Conservation (phyloP, 805 yeast species). For the Yarrowia yakushimensis region DNA sequence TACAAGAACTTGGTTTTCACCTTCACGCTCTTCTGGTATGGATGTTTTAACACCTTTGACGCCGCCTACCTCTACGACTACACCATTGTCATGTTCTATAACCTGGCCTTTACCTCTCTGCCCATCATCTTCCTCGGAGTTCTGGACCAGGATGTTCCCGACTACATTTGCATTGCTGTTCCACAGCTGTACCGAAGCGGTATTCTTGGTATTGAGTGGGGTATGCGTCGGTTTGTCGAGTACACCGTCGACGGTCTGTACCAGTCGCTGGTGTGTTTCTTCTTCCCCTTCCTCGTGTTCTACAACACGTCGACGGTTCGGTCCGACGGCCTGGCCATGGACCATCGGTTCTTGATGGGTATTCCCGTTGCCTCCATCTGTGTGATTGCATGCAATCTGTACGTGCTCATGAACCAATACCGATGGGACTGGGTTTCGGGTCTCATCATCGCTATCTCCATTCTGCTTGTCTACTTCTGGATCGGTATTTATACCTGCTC, state of each 20-base stretch:
- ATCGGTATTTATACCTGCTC: slow-evolving; percentile 72
- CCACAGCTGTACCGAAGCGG: slow-evolving; percentile 73
- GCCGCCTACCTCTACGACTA: slow-evolving; percentile 75
- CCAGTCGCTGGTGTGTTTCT: slow-evolving; percentile 66
- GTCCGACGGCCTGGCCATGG: slow-evolving; percentile 50
- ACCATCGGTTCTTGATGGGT: slow-evolving; percentile 73
- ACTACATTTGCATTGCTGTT: slow-evolving; percentile 58
- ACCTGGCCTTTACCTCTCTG: slow-evolving; percentile 76
- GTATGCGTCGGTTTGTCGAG: slow-evolving; percentile 53
- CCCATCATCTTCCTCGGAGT: slow-evolving; percentile 74
- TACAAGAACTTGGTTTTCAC: slow-evolving; percentile 76
- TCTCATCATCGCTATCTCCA: slow-evolving; percentile 52
- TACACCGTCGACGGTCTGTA: slow-evolving; percentile 74
- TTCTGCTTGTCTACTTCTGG: slow-evolving; percentile 64
- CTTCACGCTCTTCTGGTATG: slow-evolving; percentile 74
- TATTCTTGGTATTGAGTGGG: slow-evolving; percentile 62
- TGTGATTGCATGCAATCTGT: slow-evolving; percentile 61
- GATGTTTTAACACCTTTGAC: slow-evolving; percentile 65
- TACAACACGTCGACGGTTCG: slow-evolving; percentile 43
- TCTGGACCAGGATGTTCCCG: slow-evolving; percentile 74
- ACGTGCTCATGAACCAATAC: slow-evolving; percentile 62
- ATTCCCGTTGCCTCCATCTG: slow-evolving; percentile 56
- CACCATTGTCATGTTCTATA: slow-evolving; percentile 74
- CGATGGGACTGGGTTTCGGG: slow-evolving; percentile 75
- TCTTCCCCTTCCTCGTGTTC: slow-evolving; percentile 63